A percentile compares a stretch with the other conserved stretches of the same genome.
These are phyloP conservation scores for Trichosporon sp. DNA, from an alignment of 1,284 basidiomycete genomes.

Conservation along the genomic window DNA sequence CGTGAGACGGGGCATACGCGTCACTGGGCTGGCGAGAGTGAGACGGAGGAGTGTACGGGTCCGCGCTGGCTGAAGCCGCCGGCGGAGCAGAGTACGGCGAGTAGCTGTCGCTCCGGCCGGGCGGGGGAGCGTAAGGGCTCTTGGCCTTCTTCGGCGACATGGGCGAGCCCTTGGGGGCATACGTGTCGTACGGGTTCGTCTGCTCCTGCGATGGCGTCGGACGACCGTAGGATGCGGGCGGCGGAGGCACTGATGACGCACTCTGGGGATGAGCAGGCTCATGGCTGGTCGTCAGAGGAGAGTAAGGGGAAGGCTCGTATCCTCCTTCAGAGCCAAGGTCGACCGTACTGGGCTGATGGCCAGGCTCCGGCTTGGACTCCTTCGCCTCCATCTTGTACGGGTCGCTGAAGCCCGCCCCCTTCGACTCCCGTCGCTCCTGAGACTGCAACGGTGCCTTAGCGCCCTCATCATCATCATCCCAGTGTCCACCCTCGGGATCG, in stretches of 20 bases:
- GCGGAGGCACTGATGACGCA: not conserved
- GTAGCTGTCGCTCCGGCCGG: slow-evolving; percentile 8
- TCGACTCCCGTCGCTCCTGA: not conserved
- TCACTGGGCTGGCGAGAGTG: slow-evolving; percentile 2
- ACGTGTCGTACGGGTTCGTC: slow-evolving; percentile 13
- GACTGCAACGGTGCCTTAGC: not conserved
- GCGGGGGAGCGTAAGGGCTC: slow-evolving; percentile 15
- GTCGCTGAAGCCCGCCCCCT: not conserved
- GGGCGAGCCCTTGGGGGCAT: not conserved
- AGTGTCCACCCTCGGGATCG: slow-evolving; percentile 29
- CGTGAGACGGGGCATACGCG: not conserved
- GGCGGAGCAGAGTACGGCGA: slow-evolving; percentile 5
- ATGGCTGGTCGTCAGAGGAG: not conserved
- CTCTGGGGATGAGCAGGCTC: not conserved
- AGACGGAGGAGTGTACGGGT: not conserved
- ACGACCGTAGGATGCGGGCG: not conserved
- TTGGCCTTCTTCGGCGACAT: slow-evolving; percentile 6
- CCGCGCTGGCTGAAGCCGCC: slow-evolving; percentile 1
- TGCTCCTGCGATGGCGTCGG: slow-evolving; percentile 6
- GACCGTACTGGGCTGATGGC: not conserved
- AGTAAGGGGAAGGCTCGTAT: slow-evolving; percentile 22
- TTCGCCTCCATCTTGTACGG: not conserved
- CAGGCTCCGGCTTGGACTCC: not conserved
- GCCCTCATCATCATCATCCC: slow-evolving; percentile 4
- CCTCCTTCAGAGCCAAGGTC: not conserved